Evolutionary conservation across 2,329 filamentous ascomycete species (phyloP).

Genomic region (Sporothrix brunneoviolacea): DNA sequence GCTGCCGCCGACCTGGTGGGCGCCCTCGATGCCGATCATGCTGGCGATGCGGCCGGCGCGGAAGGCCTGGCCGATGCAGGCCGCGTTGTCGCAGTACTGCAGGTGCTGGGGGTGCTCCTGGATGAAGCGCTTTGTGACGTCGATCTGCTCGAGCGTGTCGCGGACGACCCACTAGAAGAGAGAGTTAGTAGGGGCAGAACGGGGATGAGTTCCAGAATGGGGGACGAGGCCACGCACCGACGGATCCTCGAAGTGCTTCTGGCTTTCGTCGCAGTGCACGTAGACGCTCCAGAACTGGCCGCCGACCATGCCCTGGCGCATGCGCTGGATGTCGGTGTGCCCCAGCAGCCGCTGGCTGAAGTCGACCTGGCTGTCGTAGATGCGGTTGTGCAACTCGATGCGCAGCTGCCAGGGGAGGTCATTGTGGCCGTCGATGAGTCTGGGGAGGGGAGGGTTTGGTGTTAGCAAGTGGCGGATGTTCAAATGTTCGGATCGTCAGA

Average conservation of each 20-base stretch:
- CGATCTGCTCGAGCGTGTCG: slow-evolving; percentile 29
- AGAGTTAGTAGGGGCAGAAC: not conserved
- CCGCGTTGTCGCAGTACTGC: not conserved
- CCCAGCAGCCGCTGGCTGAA: slow-evolving; percentile 14
- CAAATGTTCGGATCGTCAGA: too few species aligned
- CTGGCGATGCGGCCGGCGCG: too few species aligned
- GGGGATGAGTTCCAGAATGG: not conserved
- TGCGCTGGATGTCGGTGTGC: slow-evolving; percentile 24
- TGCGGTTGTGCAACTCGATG: slow-evolving; percentile 25
- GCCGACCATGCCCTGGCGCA: slow-evolving; percentile 25
- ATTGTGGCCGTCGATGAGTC: slow-evolving; percentile 27
- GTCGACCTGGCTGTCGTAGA: slow-evolving; percentile 18
- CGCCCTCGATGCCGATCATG: too few species aligned
- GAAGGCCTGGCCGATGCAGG: too few species aligned
- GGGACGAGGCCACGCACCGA: slow-evolving; percentile 15
- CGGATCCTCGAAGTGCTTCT: slow-evolving; percentile 23
- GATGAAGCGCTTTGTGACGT: slow-evolving; percentile 26
- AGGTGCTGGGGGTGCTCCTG: slow-evolving; percentile 20
- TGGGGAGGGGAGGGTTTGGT: not conserved
- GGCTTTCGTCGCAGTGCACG: slow-evolving; percentile 21
- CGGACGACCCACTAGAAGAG: slow-evolving; percentile 13
- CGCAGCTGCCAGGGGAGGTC: slow-evolving; percentile 27
- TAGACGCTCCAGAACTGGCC: slow-evolving; percentile 28
- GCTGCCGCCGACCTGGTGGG: too few species aligned
- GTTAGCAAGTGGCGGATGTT: not conserved